These are phyloP conservation scores for Pharnaceum exiguum DNA, from an alignment of 148 eudicot genomes.

Conservation along the genomic window DNA sequence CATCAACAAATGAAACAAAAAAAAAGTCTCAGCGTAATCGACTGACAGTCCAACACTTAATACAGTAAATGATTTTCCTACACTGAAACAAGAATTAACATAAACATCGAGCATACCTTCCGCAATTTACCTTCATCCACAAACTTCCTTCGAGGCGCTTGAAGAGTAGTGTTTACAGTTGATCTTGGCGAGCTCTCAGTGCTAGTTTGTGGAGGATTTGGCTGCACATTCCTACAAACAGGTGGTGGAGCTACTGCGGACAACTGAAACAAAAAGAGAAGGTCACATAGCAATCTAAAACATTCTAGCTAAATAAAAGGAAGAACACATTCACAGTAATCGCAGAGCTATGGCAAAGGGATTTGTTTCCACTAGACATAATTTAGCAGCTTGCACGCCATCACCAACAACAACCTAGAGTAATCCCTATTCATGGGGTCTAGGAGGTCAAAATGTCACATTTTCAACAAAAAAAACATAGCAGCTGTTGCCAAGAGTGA, in stretches of 20 bases:
- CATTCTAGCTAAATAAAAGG: neutral
- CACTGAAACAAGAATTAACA: no score
- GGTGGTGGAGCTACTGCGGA: slow-evolving; percentile 94
- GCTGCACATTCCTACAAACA: slow-evolving; percentile 58
- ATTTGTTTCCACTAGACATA: neutral
- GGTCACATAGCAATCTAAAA: neutral
- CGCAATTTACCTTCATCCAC: slow-evolving; percentile 96
- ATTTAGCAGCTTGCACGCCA: no score
- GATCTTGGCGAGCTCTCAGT: slow-evolving; percentile 69
- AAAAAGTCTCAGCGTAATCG: no score
- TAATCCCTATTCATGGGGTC: no score
- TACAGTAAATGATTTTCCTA: no score
- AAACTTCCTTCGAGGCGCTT: slow-evolving; percentile 90
- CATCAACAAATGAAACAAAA: no score
- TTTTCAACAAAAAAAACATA: no score
- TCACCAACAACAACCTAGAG: no score
- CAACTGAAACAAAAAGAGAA: slow-evolving; percentile 47
- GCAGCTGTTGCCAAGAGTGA: no score
- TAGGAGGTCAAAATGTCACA: no score
- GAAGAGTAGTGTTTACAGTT: slow-evolving; percentile 62
- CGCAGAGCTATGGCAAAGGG: neutral
- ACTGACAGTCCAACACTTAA: no score
- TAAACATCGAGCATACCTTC: no score
- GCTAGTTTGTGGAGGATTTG: slow-evolving; percentile 40
- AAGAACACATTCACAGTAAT: neutral